A percentile compares a stretch with the other conserved stretches of the same genome.
These are phyloP conservation scores for Parascedosporium putredinis DNA, from an alignment of 2,329 filamentous ascomycete genomes.

Conservation along the genomic window DNA sequence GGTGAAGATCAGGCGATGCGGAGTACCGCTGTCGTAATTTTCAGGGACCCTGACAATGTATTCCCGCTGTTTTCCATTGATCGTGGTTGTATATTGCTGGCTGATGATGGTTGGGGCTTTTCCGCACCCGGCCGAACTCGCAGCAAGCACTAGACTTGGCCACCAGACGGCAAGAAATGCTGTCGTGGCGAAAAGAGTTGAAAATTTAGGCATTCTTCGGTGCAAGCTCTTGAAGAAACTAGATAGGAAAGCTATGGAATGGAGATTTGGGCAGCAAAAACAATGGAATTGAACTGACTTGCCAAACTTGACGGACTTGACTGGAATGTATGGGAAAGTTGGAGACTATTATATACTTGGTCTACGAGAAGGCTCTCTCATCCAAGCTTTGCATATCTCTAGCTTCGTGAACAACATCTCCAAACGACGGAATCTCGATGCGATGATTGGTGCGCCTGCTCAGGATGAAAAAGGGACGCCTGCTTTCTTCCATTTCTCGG, in stretches of 20 bases:
- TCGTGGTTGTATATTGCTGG: constrained; percentile 20
- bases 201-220: background rate
- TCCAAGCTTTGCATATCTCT: too few relatives aligned
- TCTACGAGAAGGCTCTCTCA: too few relatives aligned
- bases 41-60: constrained; percentile 27
- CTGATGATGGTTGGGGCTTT: constrained; percentile 19
- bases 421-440: too few relatives aligned
- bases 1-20: constrained; percentile 20
- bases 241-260: background rate
- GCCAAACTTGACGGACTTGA: too few relatives aligned
- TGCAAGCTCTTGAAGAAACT: background rate
- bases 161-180: background rate
- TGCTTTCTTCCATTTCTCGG: too few relatives aligned
- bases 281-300: too few relatives aligned
- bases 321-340: too few relatives aligned
- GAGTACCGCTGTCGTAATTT: constrained; percentile 16
- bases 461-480: too few relatives aligned
- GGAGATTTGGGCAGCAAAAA: background rate
- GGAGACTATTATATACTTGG: too few relatives aligned
- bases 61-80: constrained; percentile 25
- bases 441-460: too few relatives aligned
- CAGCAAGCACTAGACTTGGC: background rate
- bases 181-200: background rate
- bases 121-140: constrained; percentile 21
- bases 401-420: too few relatives aligned